Evolutionary conservation across 495 filamentous ascomycete species (phyloP), one percentile per base, ranked within the genome.

Genomic region (Pseudomonodictys pantanalensis): DNA sequence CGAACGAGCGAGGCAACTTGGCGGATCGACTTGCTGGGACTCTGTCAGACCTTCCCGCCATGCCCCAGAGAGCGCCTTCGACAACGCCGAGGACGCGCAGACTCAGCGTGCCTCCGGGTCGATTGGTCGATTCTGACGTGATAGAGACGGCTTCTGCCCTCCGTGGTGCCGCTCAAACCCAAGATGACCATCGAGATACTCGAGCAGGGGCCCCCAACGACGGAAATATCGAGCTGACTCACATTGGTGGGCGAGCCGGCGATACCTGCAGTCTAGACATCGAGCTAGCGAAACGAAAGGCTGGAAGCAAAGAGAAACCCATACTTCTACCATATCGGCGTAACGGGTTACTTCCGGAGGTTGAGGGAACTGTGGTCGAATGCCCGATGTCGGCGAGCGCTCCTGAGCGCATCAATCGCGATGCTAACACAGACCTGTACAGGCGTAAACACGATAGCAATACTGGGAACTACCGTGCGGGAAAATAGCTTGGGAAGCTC

Each of bases 301-400:
- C 29, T 18, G 28, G 41, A 26, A n/a, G 24, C 12, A 29, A 55
- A 20, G 53, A 56, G 3, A 56, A n/a, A 56, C 26, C 53, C 53
- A 6, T 56, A 56, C 35, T 41, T 38, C 24, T 56, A 56, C 53
- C 53, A 56, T 23, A 56, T 56, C 20, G 53, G 53, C 5, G 53
- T 56, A 18, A 56, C 53, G 12, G 53, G 53, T 3, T 56, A 56
- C 43, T 56, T 56, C 43, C 46, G 35, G 23, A 41, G 53, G 7
- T 26, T 56, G 11, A 10, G 3, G 11, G 15, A 56, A 22, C 28
- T 56, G 41, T 46, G 53, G 43, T 47, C 15, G 15, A 56, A 56
- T 28, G 35, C 12, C 28, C 12, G 53, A 26, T 56, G 53, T 24
- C 53, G 53, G 1, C 24, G 53, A n/a, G 53, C 53, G 7, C 28